A percentile compares a stretch with the other conserved stretches of the same genome.
phyloP scores from a whole-genome alignment of 805 yeast species.

The Metschnikowia peoriensis region DNA sequence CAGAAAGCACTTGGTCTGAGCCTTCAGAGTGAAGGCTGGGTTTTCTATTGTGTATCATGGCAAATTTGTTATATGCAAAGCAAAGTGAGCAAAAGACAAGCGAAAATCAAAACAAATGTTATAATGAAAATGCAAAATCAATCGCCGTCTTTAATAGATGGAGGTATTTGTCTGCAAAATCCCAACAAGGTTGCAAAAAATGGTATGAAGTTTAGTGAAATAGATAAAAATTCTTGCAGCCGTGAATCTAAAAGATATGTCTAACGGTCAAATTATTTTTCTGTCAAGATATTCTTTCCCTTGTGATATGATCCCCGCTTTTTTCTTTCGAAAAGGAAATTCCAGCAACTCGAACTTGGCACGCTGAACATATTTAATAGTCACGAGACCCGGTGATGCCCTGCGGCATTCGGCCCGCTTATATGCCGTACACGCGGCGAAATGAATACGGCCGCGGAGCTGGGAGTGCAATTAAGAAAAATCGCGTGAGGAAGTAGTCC shows the following conservation, averaged over 20 bases:
- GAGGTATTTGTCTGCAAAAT: too few species aligned
- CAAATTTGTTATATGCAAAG: not conserved
- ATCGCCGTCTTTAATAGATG: too few species aligned
- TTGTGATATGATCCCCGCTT: not conserved
- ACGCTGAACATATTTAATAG: not conserved
- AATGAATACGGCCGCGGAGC: not conserved
- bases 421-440: not conserved
- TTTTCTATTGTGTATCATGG: not conserved
- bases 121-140: not conserved
- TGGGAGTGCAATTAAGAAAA: not conserved
- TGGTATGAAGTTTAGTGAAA: too few species aligned
- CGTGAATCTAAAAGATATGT: too few species aligned
- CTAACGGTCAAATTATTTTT: too few species aligned
- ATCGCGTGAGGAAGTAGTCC: not conserved
- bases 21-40: conserved; percentile 1
- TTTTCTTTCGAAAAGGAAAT: not conserved
- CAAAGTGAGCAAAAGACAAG: not conserved
- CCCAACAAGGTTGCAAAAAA: too few species aligned
- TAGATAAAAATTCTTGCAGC: too few species aligned
- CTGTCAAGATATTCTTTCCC: too few species aligned
- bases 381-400: conserved; percentile 2
- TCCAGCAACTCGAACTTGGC: not conserved
- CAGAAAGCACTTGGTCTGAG: conserved; percentile 6
- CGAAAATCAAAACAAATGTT: not conserved
- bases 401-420: not conserved